Evolutionary conservation across 176 grass and related monocot species (phyloP).

Genomic region (Eragrostis curvula): DNA sequence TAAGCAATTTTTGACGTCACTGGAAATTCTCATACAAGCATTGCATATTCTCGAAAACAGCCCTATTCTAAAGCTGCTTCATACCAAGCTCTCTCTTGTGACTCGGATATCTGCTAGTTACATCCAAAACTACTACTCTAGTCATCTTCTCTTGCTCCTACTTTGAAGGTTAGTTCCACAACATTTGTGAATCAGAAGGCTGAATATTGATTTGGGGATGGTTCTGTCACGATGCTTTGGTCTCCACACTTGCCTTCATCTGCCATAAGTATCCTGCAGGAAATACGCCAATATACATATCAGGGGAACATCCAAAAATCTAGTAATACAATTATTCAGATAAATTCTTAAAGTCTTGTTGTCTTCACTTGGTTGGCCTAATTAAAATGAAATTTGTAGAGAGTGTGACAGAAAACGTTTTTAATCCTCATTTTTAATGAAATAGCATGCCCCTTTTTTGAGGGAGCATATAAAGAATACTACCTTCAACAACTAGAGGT

Average conservation of each 20-base stretch:
- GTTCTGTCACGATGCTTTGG: conserved; percentile 55
- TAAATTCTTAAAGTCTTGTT: conserved; percentile 21
- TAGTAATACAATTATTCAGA: not conserved
- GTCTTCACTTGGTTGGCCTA: conserved; percentile 20
- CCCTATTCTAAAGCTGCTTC: conserved; percentile 28
- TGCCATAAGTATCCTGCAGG: conserved; percentile 56
- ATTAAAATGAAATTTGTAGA: conserved; percentile 28
- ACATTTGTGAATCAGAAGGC: conserved; percentile 60
- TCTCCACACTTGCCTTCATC: conserved; percentile 64
- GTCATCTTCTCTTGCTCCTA: conserved; percentile 44
- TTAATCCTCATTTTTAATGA: conserved; percentile 10
- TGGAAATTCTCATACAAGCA: conserved; percentile 21
- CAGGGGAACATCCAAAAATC: conserved; percentile 29
- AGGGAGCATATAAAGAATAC: no score
- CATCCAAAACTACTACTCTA: conserved; percentile 42
- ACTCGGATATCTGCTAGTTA: conserved; percentile 39
- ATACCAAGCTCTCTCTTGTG: conserved; percentile 14
- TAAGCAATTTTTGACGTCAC: conserved; percentile 16
- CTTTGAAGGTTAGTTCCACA: conserved; percentile 47
- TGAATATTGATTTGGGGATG: conserved; percentile 62
- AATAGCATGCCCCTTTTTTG: not conserved
- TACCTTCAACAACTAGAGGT: conserved; percentile 35
- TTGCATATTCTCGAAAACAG: conserved; percentile 13
- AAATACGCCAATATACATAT: conserved; percentile 36
- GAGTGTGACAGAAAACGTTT: conserved; percentile 12